Evolutionary conservation across 2,329 filamentous ascomycete species (phyloP), one percentile per base, ranked within the genome.

Genomic region (Zymoseptoria passerinii): DNA sequence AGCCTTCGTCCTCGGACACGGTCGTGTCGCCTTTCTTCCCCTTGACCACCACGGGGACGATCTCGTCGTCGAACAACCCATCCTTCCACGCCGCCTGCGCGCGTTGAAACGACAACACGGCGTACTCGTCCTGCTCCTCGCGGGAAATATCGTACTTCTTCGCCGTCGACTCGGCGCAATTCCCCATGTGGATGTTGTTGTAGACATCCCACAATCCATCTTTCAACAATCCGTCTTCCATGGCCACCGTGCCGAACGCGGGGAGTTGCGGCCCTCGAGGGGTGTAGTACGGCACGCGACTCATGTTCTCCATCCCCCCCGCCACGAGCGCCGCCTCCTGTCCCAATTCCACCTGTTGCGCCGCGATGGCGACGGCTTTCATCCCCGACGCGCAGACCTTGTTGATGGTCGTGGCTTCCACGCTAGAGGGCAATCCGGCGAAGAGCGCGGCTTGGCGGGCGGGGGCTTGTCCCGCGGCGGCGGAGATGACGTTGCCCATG

Each of bases 221-320:
- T 74, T 94, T 94, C 71, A 97, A 88, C 68, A 99, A 76, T 0
- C 92, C 94, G 70, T 99, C 94, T 73, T 95, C 88, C 74, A 96
- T 78, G 74, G 88, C 88, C 66, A 94, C 80, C 68, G 96, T 85
- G 35, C 94, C 94, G 69, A 97, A 96, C 0, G 90, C 79, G 1
- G 92, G 89, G 66, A 94, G 80, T 62, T 88, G 83, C 69, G 85
- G 90, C n/a, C 90, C 84, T 29, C 94, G 85, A 7, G 88, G 85
- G 28, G 95, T 77, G 72, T 96, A 97, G 75, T 95, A 95, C 2
- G 94, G 94, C 4, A 96, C 90, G 48, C 88, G 83, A 5, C 89
- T 90, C 94, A 99, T 99, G 75, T 90, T 96, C 78, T 99, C 94
- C 89, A 99, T 96, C 56, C 94, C 94, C 62, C 94, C 94, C 1